Percentiles rank a stretch among this genome's conserved stretches.
phyloP scores from a whole-genome alignment of 371 early-diverging fungal genomes.

The Apophysomyces variabilis region DNA sequence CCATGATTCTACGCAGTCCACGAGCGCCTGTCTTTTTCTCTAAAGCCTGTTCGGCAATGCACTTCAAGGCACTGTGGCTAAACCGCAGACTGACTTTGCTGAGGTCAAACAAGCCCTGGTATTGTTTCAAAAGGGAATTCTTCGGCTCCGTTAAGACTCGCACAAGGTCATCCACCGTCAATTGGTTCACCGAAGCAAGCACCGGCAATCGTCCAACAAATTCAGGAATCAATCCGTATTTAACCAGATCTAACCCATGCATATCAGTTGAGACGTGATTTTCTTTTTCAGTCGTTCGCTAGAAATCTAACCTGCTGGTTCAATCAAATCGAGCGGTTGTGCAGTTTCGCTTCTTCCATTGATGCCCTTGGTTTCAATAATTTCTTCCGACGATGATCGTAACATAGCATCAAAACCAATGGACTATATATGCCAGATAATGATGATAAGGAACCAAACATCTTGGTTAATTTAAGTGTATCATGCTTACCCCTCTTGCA shows the following conservation, averaged over 20 bases:
- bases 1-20: constrained; percentile 86
- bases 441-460: background rate
- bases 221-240: constrained; percentile 91
- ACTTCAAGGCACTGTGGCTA: constrained; percentile 69
- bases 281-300: background rate
- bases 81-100: constrained; percentile 71
- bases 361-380: constrained; percentile 13
- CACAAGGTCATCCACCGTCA: constrained; percentile 74
- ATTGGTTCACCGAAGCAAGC: constrained; percentile 78
- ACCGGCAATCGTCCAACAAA: constrained; percentile 90
- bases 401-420: constrained; percentile 79
- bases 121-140: constrained; percentile 85
- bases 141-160: constrained; percentile 85
- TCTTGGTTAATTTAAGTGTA: background rate
- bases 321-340: constrained; percentile 60
- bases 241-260: constrained; percentile 67
- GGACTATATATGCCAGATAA: constrained; percentile 36
- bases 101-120: constrained; percentile 74
- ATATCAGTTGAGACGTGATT: background rate
- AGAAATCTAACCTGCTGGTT: constrained; percentile 61
- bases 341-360: constrained; percentile 7
- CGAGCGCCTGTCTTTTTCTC: constrained; percentile 90
- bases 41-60: constrained; percentile 77
- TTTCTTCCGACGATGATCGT: constrained; percentile 24
- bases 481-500: constrained; percentile 66